These are phyloP conservation scores for Eucalyptus marginata DNA, from an alignment of 345 rosid species.

Conservation along the genomic window DNA sequence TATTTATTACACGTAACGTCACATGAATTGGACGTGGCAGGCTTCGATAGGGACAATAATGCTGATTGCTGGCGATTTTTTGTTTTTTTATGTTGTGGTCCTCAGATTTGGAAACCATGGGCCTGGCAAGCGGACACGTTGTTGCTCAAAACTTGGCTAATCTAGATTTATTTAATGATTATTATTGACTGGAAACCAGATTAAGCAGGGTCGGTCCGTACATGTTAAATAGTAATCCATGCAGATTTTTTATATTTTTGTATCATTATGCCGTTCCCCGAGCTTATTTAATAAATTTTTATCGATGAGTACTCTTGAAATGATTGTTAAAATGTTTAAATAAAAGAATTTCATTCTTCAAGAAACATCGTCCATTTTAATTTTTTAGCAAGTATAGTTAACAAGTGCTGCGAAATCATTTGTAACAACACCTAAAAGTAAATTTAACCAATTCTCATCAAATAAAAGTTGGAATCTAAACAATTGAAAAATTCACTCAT, in stretches of 20 bases:
- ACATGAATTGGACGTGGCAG: background rate
- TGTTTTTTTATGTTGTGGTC: background rate
- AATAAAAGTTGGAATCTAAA: background rate
- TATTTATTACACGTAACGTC: background rate
- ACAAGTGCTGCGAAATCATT: fast-evolving
- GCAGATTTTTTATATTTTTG: background rate
- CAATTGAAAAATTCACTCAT: background rate
- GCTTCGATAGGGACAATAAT: background rate
- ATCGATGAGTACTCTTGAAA: fast-evolving
- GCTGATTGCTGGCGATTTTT: background rate
- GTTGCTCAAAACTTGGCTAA: background rate
- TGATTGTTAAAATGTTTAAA: background rate
- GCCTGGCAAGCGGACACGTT: background rate
- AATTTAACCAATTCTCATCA: background rate
- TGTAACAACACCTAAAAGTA: background rate
- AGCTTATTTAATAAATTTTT: background rate
- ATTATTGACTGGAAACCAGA: background rate
- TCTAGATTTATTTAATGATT: background rate
- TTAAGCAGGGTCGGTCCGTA: background rate
- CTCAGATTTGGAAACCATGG: background rate
- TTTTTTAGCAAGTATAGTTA: background rate
- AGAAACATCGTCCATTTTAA: background rate
- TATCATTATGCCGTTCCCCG: background rate
- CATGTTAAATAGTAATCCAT: background rate
- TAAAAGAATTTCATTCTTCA: background rate